Base-by-base conservation (phyloP, 108 stramenopile species). In the Pseudonitzschia multiseries region DNA sequence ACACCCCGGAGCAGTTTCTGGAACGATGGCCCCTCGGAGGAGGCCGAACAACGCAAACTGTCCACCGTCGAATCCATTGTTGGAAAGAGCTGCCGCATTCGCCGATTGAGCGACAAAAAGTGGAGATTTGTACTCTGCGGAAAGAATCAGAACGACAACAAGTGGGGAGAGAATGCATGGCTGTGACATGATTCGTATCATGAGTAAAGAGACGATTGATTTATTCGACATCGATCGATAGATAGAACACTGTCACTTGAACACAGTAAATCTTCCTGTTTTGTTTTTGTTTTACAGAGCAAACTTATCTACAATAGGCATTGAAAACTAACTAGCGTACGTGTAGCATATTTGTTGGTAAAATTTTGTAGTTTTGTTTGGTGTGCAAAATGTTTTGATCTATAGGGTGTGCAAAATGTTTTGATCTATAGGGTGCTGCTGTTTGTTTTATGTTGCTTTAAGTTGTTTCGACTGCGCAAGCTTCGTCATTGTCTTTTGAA, bases 71-170 rank as follows among this genome's bases (percentile, higher is more conserved):
- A 79, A 54, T 57, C 31, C 18, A 69, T 79, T 6, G 56, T 79
- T 15, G 57, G 66, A 51, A 70, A 46, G 57, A 77, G 70, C 4
- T 77, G 77, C 46, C 56, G 69, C 21, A 18, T 20, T 17, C 66
- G 52, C 18, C 27, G 40, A 20, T 66, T 71, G 70, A 2, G 4
- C 8, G 62, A 70, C 20, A 22, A 41, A 67, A 44, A 67, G 29
- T 77, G 70, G 65, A 46, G 48, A 12, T 46, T 50, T 43, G 67
- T 59, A 6, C 69, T 70, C 36, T 77, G 77, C 44, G 77, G 77
- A 43, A 54, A 77, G 22, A 69, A 68, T 17, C n/a, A 48, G 22
- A 48, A 57, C 5, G 70, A 71, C 42, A 12, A 66, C 8, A 43
- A 69, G 21, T 36, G 68, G 61, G 13, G 14, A 54, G 53, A 54